A percentile compares a stretch with the other conserved stretches of the same genome.
These are phyloP conservation scores for Solanum microdontum DNA, from an alignment of 257 asterid genomes.

Conservation along the genomic window DNA sequence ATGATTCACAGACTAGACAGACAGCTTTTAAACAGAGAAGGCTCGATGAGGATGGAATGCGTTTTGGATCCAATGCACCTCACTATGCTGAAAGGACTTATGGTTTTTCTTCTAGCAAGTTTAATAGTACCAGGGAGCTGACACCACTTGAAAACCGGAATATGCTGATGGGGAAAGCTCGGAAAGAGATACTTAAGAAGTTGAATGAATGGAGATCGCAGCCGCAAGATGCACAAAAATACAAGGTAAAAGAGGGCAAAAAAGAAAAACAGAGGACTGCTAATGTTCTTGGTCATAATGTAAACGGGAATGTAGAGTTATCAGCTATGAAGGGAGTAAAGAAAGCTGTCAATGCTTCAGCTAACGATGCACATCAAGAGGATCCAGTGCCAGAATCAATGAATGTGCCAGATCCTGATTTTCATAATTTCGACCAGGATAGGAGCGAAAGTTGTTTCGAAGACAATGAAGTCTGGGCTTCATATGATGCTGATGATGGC, in stretches of 20 bases:
- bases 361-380: slow-evolving; percentile 13
- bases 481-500: slow-evolving; percentile 23
- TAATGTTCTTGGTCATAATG: slow-evolving; percentile 13
- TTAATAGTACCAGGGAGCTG: slow-evolving; percentile 28
- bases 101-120: slow-evolving; percentile 20
- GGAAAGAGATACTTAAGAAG: slow-evolving; percentile 29
- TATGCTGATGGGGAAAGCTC: slow-evolving; percentile 40
- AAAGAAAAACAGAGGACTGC: slow-evolving; percentile 13
- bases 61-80: slow-evolving; percentile 15
- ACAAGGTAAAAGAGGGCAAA: slow-evolving; percentile 20
- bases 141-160: slow-evolving; percentile 22
- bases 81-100: slow-evolving; percentile 5
- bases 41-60: slow-evolving; percentile 23
- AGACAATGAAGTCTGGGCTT: slow-evolving; percentile 26
- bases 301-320: slow-evolving; percentile 23
- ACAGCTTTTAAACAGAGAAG: slow-evolving; percentile 25
- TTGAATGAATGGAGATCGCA: slow-evolving; percentile 25
- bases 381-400: slow-evolving; percentile 21
- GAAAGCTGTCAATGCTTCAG: slow-evolving; percentile 11
- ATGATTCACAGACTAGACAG: slow-evolving; percentile 28
- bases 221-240: slow-evolving; percentile 13
- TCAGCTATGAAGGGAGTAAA: slow-evolving; percentile 16
- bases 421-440: slow-evolving; percentile 22
- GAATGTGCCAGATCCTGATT: slow-evolving; percentile 60
- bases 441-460: slow-evolving; percentile 14